Percentiles rank a stretch among this genome's conserved stretches.
phyloP scores from a whole-genome alignment of 2,329 filamentous ascomycete species.

The Orbilia javanica region DNA sequence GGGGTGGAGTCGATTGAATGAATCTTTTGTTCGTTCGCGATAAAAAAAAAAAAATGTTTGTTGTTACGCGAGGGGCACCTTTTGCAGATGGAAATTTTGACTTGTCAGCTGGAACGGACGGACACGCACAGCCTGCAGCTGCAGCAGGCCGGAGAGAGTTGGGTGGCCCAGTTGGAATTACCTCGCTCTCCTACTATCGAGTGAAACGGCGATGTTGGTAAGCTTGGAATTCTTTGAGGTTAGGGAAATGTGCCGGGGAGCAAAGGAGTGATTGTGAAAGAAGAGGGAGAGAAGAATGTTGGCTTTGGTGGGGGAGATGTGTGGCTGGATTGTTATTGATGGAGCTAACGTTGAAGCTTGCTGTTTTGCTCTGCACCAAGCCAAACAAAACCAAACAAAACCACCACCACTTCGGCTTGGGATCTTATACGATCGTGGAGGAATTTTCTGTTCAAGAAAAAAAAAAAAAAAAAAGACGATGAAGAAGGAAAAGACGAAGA shows the following conservation, averaged over 20 bases:
- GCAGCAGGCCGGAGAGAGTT: conserved; percentile 17
- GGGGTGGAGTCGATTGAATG: conserved; percentile 42
- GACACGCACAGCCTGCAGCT: conserved; percentile 44
- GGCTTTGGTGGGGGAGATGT: conserved; percentile 40
- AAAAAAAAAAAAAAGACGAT: neutral
- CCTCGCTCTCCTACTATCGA: conserved; percentile 41
- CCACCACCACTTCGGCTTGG: too few relatives aligned
- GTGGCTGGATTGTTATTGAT: neutral
- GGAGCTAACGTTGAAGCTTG: conserved; percentile 5
- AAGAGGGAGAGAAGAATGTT: conserved; percentile 21
- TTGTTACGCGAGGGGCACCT: conserved; percentile 58
- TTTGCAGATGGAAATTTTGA: conserved; percentile 35
- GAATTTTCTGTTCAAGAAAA: too few relatives aligned
- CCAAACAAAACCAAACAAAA: too few relatives aligned
- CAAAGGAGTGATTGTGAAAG: conserved; percentile 17
- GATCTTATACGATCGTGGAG: too few relatives aligned
- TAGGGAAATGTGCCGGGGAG: neutral
- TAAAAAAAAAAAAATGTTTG: conserved; percentile 52
- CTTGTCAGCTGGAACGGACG: conserved; percentile 45
- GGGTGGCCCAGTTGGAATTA: conserved; percentile 19
- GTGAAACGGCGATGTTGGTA: conserved; percentile 14
- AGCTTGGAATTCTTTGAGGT: conserved; percentile 3
- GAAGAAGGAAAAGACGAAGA: too few relatives aligned
- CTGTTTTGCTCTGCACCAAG: neutral
- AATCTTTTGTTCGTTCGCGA: conserved; percentile 42